Evolutionary conservation across 805 yeast genomes (phyloP).

Genomic region (Yarrowia sp.): DNA sequence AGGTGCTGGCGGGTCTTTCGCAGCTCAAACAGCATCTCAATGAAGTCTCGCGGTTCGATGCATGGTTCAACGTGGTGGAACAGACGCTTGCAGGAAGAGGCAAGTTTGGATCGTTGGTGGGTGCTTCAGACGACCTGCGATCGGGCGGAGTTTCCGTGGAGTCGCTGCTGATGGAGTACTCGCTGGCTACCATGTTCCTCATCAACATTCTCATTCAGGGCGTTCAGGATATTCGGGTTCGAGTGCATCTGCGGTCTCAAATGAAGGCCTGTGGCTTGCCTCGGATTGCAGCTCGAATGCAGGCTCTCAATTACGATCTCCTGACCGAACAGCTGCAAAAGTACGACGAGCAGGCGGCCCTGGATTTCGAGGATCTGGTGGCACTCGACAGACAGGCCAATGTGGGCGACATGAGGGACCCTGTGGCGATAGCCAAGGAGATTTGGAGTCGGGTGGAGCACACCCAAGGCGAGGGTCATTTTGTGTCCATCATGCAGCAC

Average conservation of each 20-base stretch:
- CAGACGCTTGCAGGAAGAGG: slow-evolving; percentile 85
- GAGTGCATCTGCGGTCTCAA: slow-evolving; percentile 66
- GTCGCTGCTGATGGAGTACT: slow-evolving; percentile 70
- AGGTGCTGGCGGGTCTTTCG: slow-evolving; percentile 62
- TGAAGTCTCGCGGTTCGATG: slow-evolving; percentile 58
- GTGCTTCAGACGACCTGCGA: slow-evolving; percentile 84
- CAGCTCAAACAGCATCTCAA: slow-evolving; percentile 52
- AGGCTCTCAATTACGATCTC: slow-evolving; percentile 61
- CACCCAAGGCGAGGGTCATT: slow-evolving; percentile 64
- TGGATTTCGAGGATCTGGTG: slow-evolving; percentile 59
- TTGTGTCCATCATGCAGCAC: slow-evolving; percentile 71
- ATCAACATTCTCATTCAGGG: slow-evolving; percentile 62
- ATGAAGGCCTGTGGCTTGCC: slow-evolving; percentile 65
- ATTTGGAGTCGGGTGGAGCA: slow-evolving; percentile 65
- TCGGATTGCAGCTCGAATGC: slow-evolving; percentile 60
- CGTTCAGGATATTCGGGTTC: slow-evolving; percentile 46
- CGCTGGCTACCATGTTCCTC: slow-evolving; percentile 71
- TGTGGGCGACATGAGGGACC: slow-evolving; percentile 69
- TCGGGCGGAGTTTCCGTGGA: slow-evolving; percentile 61
- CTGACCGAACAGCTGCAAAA: slow-evolving; percentile 70
- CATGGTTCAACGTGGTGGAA: slow-evolving; percentile 73
- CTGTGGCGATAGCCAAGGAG: slow-evolving; percentile 69
- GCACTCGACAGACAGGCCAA: slow-evolving; percentile 53
- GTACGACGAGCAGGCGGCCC: slow-evolving; percentile 62
- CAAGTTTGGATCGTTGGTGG: slow-evolving; percentile 86